These are phyloP conservation scores for Podila epigama DNA, from an alignment of 192 early-diverging fungal genomes.

Conservation along the genomic window DNA sequence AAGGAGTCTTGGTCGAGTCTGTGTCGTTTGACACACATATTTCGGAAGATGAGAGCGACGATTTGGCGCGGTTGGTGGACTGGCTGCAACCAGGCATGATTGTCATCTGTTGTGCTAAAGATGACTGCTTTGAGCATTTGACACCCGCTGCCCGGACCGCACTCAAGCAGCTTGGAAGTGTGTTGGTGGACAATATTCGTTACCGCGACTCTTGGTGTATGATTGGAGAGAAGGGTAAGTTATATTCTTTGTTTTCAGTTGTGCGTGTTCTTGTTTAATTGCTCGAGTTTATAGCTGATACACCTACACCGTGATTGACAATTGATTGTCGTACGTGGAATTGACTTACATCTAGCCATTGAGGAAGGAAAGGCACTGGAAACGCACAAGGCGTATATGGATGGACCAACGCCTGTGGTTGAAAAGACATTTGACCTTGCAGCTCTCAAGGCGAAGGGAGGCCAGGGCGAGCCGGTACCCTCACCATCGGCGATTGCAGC, in stretches of 20 bases:
- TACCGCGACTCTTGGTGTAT: slow-evolving; percentile 84
- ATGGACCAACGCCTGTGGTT: slow-evolving; percentile 69
- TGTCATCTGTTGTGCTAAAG: slow-evolving; percentile 65
- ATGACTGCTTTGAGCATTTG: slow-evolving; percentile 74
- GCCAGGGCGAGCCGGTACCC: slow-evolving; percentile 11
- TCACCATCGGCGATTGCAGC: slow-evolving; percentile 44
- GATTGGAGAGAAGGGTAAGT: slow-evolving; percentile 75
- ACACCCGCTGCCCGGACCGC: slow-evolving; percentile 62
- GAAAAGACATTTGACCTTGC: slow-evolving; percentile 59
- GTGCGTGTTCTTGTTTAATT: not conserved
- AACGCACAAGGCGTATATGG: slow-evolving; percentile 54
- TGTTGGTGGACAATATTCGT: slow-evolving; percentile 53
- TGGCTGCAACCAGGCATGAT: slow-evolving; percentile 67
- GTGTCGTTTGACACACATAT: slow-evolving; percentile 79
- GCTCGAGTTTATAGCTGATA: no score
- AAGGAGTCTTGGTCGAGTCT: slow-evolving; percentile 69
- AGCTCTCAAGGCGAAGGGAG: slow-evolving; percentile 49
- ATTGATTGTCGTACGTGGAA: not conserved
- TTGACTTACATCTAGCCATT: slow-evolving; percentile 15
- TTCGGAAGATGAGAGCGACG: slow-evolving; percentile 60
- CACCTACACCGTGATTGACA: no score
- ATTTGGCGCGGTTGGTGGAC: slow-evolving; percentile 70
- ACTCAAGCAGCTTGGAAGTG: slow-evolving; percentile 65
- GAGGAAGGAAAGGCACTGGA: slow-evolving; percentile 62
- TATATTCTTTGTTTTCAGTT: not conserved